Conservation (phyloP, 2,329 filamentous ascomycete species). For the Botrytis elliptica region DNA sequence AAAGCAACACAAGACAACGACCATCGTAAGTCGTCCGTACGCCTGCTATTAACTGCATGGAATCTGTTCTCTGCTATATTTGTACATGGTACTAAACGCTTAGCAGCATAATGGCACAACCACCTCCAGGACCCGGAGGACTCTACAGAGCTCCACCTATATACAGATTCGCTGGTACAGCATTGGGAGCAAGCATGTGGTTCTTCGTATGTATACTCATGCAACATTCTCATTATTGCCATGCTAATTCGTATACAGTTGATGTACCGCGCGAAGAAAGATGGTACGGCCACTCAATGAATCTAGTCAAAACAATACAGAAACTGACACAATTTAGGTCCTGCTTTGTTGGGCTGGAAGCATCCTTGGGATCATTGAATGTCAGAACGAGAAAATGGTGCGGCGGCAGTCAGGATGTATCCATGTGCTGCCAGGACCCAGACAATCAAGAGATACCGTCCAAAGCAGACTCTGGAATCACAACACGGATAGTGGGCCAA, state of each 20-base stretch:
- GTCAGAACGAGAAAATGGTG: constrained; percentile 6
- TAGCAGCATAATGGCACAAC: constrained; percentile 49
- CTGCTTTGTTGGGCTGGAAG: constrained; percentile 86
- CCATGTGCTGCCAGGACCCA: not conserved
- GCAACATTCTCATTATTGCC: not conserved
- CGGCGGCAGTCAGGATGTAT: not conserved
- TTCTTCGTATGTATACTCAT: constrained; percentile 74
- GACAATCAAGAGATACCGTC: constrained; percentile 2
- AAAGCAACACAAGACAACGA: not conserved
- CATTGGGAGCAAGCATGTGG: constrained; percentile 95
- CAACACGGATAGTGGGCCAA: constrained; percentile 8
- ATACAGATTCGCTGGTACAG: constrained; percentile 84
- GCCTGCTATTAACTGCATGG: too few relatives aligned
- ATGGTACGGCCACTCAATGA: constrained; percentile 54
- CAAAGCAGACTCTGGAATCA: not conserved
- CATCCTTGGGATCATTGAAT: constrained; percentile 92
- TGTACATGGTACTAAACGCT: not conserved
- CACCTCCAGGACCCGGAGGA: constrained; percentile 51
- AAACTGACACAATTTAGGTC: constrained; percentile 46
- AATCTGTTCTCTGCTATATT: not conserved
- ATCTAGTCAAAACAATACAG: not conserved
- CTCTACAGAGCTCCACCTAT: constrained; percentile 53
- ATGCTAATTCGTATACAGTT: constrained; percentile 54
- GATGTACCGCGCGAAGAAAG: constrained; percentile 95
- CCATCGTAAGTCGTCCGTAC: not conserved